Evolutionary conservation across 352 stramenopile genomes (phyloP), one percentile per base, ranked within the genome.

Genomic region (Elongisporangium prolatum): DNA sequence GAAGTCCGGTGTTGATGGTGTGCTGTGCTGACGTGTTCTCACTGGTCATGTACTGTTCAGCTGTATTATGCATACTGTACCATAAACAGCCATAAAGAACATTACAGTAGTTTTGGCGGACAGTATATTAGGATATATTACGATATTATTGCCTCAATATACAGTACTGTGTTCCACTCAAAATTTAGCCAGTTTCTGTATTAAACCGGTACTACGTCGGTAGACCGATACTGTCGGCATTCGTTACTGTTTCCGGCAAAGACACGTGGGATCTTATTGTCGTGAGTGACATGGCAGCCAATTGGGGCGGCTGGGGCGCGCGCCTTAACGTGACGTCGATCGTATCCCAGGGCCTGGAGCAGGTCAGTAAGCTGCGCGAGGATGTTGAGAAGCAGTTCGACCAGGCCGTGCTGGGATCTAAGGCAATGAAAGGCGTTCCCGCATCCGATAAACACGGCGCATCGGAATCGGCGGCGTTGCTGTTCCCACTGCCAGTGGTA

Each of bases 331-430:
- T 94, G 49, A 81, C 84, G 62, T 89, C 78, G 34, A 88, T 94
- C 67, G 85, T 94, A 34, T 89, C 80, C 17, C 85, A 93, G 61
- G 85, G 85, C 14, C 67, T 94, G 28, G 85, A 94, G 61, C 85
- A 94, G 63, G 85, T 94, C 55, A 77, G 68, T 47, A 91, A 74
- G 74, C 70, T 94, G 57, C 84, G 84, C 20, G 85, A 94, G 64
- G 85, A 94, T 60, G 85, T 94, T 53, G 85, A 94, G 67, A 94
- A 94, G 67, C 86, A 90, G 57, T 94, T 94, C 56, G 85, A 94
- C 51, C 79, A 94, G 60, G 80, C 84, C 38, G 80, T 94, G 38
- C 69, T 78, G 18, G 68, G 71, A 49, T 22, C 56, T 4, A 25
- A 38, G 40, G 22, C 18, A 49, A 63, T 60, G 4, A 66, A 63